Evolutionary conservation across 495 filamentous ascomycete species (phyloP).

Genomic region (Cetradonia linearis): DNA sequence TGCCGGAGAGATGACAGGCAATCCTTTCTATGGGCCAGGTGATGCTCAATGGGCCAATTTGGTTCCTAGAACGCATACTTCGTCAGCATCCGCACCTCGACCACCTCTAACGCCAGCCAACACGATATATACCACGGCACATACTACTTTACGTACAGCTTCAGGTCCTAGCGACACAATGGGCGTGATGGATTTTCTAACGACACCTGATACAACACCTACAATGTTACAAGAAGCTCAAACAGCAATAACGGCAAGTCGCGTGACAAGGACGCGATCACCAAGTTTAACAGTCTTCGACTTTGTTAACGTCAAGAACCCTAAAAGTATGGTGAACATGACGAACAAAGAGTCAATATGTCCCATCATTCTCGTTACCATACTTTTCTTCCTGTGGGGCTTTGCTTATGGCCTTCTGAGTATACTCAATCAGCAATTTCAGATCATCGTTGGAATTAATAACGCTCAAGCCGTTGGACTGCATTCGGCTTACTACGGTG

Average conservation of each 20-base stretch:
- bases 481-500: constrained; percentile 55
- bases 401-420: constrained; percentile 77
- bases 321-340: constrained; percentile 65
- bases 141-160: no score
- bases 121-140: no score
- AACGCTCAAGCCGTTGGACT: constrained; percentile 44
- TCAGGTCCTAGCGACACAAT: constrained; percentile 32
- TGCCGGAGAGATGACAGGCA: constrained; percentile 14
- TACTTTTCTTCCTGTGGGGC: constrained; percentile 80
- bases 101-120: constrained; percentile 4
- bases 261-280: constrained; percentile 23
- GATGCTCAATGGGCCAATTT: constrained; percentile 21
- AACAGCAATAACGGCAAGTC: constrained; percentile 13
- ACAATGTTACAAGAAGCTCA: constrained; percentile 11
- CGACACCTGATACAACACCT: constrained; percentile 39
- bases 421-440: constrained; percentile 55
- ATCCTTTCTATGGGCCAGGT: constrained; percentile 18
- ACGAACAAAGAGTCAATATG: constrained; percentile 47
- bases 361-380: constrained; percentile 52
- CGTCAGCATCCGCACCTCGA: constrained; percentile 9
- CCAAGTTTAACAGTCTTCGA: constrained; percentile 52
- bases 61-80: constrained; percentile 4
- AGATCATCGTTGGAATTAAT: constrained; percentile 38
- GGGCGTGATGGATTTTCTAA: constrained; percentile 49
- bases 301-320: constrained; percentile 70